A percentile compares a stretch with the other conserved stretches of the same genome.
Evolutionary conservation across 225 moss, liverwort and hornwort species (phyloP).

Genomic region (Marchantia polymorpha): DNA sequence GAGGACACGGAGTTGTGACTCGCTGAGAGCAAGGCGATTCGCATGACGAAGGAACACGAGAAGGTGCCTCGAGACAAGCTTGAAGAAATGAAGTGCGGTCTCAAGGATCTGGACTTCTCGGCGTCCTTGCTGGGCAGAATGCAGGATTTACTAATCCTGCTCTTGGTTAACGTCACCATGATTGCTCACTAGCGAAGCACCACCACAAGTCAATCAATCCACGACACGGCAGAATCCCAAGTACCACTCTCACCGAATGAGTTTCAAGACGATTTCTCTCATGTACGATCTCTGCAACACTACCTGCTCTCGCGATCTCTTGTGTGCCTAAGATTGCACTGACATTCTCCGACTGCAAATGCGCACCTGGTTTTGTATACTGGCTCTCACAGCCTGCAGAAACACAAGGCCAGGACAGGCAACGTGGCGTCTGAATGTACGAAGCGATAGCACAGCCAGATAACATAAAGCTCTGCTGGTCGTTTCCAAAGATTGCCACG

Average conservation of each 20-base stretch:
- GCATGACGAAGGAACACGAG: conserved; percentile 14
- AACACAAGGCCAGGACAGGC: background rate
- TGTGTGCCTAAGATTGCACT: background rate
- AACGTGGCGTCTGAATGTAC: background rate
- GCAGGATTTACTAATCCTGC: conserved; percentile 10
- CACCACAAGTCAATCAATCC: background rate
- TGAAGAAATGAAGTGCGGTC: background rate
- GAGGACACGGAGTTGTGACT: background rate
- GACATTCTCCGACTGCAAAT: background rate
- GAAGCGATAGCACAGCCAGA: background rate
- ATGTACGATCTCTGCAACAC: background rate
- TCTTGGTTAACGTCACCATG: conserved; percentile 2
- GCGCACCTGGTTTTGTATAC: background rate
- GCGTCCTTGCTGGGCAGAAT: background rate
- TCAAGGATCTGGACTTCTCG: background rate
- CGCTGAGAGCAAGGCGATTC: conserved; percentile 16
- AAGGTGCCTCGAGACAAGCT: conserved; percentile 12
- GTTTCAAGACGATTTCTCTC: too few relatives aligned
- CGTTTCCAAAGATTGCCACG: background rate
- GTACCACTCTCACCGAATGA: background rate
- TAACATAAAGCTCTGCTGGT: background rate
- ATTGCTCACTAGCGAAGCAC: background rate
- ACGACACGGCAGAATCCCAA: background rate
- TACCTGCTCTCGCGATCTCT: background rate
- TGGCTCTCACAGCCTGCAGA: background rate